phyloP scores from a whole-genome alignment of 2,329 filamentous ascomycete genomes.

The Aspergillus ochraceus region DNA sequence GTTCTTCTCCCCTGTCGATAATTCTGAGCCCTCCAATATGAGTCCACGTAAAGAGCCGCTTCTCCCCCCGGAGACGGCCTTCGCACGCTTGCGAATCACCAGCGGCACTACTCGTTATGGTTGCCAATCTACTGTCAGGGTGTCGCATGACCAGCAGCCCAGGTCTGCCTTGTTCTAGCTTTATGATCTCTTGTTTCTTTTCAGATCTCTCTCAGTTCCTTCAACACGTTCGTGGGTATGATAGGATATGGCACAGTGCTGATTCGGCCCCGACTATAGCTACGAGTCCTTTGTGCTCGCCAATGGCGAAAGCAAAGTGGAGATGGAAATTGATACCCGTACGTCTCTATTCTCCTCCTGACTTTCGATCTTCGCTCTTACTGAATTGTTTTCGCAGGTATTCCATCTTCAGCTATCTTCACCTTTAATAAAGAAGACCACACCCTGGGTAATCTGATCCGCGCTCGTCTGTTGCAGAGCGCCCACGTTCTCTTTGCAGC shows the following conservation, averaged over 20 bases:
- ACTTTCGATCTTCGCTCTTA: background rate
- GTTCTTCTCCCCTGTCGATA: background rate
- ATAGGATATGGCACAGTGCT: slow-evolving; percentile 4
- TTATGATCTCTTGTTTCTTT: background rate
- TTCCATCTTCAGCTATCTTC: slow-evolving; percentile 94
- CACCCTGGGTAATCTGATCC: slow-evolving; percentile 87
- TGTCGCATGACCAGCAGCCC: slow-evolving; percentile 20
- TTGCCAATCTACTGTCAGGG: slow-evolving; percentile 23
- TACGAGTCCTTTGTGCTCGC: slow-evolving; percentile 90
- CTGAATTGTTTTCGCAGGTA: slow-evolving; percentile 55
- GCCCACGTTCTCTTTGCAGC: slow-evolving; percentile 84
- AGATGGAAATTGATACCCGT: slow-evolving; percentile 87
- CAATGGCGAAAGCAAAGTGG: slow-evolving; percentile 90
- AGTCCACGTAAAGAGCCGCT: slow-evolving; percentile 16
- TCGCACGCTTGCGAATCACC: slow-evolving; percentile 15
- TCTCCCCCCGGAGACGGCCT: slow-evolving; percentile 18
- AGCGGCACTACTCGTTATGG: slow-evolving; percentile 11
- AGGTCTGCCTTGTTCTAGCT: slow-evolving; percentile 18
- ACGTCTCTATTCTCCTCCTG: slow-evolving; percentile 39
- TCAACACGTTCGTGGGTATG: background rate
- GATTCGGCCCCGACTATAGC: slow-evolving; percentile 49
- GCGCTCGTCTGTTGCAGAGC: slow-evolving; percentile 80
- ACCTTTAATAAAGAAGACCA: slow-evolving; percentile 96
- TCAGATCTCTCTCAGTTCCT: background rate
- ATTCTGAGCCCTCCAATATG: slow-evolving; percentile 5